Conservation (phyloP, 768 basidiomycete genomes). For the Tylopilus plumbeoviolaceoides region DNA sequence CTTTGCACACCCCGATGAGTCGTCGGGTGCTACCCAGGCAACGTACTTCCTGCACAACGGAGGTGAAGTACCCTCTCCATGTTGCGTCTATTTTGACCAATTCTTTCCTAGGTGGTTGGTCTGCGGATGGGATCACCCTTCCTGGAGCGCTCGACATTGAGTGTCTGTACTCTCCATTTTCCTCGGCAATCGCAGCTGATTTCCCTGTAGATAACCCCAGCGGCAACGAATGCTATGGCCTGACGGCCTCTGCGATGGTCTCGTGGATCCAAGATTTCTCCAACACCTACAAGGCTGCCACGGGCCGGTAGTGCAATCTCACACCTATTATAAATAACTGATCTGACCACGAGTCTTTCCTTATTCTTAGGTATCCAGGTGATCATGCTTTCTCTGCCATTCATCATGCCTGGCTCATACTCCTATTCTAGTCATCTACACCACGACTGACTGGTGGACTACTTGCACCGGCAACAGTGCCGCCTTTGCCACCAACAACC, state of each 20-base stretch:
- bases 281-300: constrained; percentile 47
- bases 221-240: constrained; percentile 51
- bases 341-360: not conserved
- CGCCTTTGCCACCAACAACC: constrained; percentile 46
- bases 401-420: not conserved
- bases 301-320: constrained; percentile 37
- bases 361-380: constrained; percentile 38
- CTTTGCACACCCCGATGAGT: constrained; percentile 52
- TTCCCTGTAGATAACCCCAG: constrained; percentile 44
- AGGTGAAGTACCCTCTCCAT: not conserved
- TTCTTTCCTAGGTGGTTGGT: not conserved
- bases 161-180: constrained; percentile 33
- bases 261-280: constrained; percentile 61
- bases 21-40: constrained; percentile 40
- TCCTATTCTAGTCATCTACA: constrained; percentile 46
- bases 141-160: constrained; percentile 49
- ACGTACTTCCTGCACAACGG: not conserved
- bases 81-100: not conserved
- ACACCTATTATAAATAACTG: not conserved
- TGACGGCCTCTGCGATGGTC: constrained; percentile 52
- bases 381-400: not conserved
- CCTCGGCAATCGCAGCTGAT: not conserved
- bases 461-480: constrained; percentile 59
- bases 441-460: constrained; percentile 65
- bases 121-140: not conserved